Percentiles rank a stretch among this genome's conserved stretches.
phyloP scores from a whole-genome alignment of 495 filamentous ascomycete species.

The Aspergillus mulundensis region DNA sequence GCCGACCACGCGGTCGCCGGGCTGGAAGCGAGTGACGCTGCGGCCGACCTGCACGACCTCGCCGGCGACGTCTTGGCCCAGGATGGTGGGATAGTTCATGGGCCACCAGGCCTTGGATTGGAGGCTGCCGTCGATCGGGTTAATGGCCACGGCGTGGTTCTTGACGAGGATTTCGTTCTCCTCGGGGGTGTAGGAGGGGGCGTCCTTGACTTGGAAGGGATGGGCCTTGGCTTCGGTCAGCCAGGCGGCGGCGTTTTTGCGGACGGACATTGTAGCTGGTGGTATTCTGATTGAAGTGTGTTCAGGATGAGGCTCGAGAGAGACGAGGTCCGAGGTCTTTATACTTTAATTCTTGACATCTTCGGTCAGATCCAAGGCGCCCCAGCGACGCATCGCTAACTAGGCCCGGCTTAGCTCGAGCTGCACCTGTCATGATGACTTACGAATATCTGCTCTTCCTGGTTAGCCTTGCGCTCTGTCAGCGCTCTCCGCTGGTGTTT shows the following conservation, averaged over 20 bases:
- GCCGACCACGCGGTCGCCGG: slow-evolving; percentile 30
- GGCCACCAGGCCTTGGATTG: slow-evolving; percentile 9
- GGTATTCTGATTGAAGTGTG: too few relatives aligned
- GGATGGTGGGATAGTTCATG: slow-evolving; percentile 24
- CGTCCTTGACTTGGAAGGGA: slow-evolving; percentile 31
- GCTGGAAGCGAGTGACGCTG: slow-evolving; percentile 23
- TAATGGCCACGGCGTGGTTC: slow-evolving; percentile 38
- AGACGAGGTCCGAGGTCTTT: too few relatives aligned
- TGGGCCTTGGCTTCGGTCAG: slow-evolving; percentile 22
- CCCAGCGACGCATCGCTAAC: too few relatives aligned
- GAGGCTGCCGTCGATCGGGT: slow-evolving; percentile 37
- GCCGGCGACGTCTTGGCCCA: slow-evolving; percentile 46
- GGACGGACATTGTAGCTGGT: not conserved
- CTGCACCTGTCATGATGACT: too few relatives aligned
- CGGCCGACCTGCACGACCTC: slow-evolving; percentile 32
- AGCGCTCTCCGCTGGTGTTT: too few relatives aligned
- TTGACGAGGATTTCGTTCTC: slow-evolving; percentile 33
- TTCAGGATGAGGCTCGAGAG: not conserved
- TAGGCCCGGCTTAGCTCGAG: too few relatives aligned
- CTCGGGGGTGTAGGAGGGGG: slow-evolving; percentile 28
- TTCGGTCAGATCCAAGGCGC: too few relatives aligned
- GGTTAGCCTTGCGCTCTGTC: too few relatives aligned
- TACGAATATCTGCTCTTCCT: too few relatives aligned
- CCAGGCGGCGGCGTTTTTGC: slow-evolving; percentile 34
- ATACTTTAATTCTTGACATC: too few relatives aligned